Conservation (phyloP, 2,329 filamentous ascomycete genomes). For the Calonectria multiphialidica region DNA sequence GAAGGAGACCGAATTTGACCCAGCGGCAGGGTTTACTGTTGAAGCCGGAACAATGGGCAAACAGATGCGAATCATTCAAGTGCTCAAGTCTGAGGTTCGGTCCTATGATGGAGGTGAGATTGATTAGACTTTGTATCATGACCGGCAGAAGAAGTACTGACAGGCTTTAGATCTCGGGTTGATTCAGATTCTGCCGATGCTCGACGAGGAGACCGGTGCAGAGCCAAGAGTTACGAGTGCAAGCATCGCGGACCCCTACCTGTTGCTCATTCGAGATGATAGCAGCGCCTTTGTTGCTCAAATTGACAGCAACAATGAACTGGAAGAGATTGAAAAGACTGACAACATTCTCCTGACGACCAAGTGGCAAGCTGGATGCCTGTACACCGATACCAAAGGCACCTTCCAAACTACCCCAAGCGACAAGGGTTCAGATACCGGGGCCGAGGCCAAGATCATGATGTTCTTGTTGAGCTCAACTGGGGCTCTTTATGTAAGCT, state of each 20-base stretch:
- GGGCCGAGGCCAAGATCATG: conserved; percentile 65
- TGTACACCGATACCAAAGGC: conserved; percentile 78
- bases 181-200: conserved; percentile 91
- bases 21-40: conserved; percentile 86
- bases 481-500: conserved; percentile 80
- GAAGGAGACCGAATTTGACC: conserved; percentile 90
- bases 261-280: conserved; percentile 87
- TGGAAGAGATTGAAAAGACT: conserved; percentile 82
- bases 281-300: conserved; percentile 82
- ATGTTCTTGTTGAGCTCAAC: conserved; percentile 82
- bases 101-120: conserved; percentile 86
- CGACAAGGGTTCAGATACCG: conserved; percentile 52
- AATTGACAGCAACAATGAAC: conserved; percentile 81
- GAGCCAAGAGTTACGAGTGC: conserved; percentile 84
- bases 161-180: conserved; percentile 79
- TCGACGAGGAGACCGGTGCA: conserved; percentile 88
- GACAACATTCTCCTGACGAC: conserved; percentile 67
- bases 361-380: conserved; percentile 85
- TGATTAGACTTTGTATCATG: conserved; percentile 50
- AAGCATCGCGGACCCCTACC: conserved; percentile 88
- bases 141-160: conserved; percentile 28
- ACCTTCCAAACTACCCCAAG: conserved; percentile 61
- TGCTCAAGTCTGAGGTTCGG: conserved; percentile 86
- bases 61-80: conserved; percentile 86
- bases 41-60: conserved; percentile 87